phyloP scores from a whole-genome alignment of 495 filamentous ascomycete genomes.

The Umbilicaria muhlenbergii region DNA sequence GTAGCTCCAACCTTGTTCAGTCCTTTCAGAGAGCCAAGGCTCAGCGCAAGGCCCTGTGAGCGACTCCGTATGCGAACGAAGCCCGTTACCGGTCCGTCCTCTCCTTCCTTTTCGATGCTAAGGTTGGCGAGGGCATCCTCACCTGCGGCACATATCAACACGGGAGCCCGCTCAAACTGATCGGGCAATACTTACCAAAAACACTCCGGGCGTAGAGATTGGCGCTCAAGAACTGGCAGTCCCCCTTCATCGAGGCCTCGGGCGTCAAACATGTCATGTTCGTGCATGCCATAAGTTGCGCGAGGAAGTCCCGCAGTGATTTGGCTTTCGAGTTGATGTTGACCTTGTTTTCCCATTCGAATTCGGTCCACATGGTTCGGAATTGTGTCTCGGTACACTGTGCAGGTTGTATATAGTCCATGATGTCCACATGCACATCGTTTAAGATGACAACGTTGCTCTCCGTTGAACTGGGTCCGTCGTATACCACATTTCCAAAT shows the following conservation, averaged over 20 bases:
- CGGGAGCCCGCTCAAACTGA: background rate
- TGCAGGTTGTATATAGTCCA: slow-evolving; percentile 99
- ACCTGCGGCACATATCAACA: slow-evolving; percentile 35
- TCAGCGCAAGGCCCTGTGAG: slow-evolving; percentile 88
- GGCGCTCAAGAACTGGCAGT: slow-evolving; percentile 94
- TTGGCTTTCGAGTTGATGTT: slow-evolving; percentile 98
- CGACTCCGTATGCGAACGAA: slow-evolving; percentile 97
- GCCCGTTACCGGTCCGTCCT: slow-evolving; percentile 91
- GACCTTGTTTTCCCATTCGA: slow-evolving; percentile 99
- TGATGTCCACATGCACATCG: slow-evolving; percentile 97
- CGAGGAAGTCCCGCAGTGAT: slow-evolving; percentile 79
- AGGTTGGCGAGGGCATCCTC: slow-evolving; percentile 98
- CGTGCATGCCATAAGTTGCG: slow-evolving; percentile 90
- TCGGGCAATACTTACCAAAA: slow-evolving; percentile 59
- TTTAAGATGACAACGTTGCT: slow-evolving; percentile 97
- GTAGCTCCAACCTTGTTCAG: slow-evolving; percentile 63
- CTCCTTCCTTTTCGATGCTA: slow-evolving; percentile 95
- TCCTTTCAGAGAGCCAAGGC: slow-evolving; percentile 88
- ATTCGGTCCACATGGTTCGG: slow-evolving; percentile 99
- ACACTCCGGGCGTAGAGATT: slow-evolving; percentile 96
- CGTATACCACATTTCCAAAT: slow-evolving; percentile 98
- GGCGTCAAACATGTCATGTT: slow-evolving; percentile 98
- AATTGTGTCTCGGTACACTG: slow-evolving; percentile 96
- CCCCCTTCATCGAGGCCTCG: slow-evolving; percentile 88
- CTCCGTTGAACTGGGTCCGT: slow-evolving; percentile 88